These are phyloP conservation scores for Phytophthora fragariae DNA, from an alignment of 352 stramenopile genomes.

Conservation along the genomic window DNA sequence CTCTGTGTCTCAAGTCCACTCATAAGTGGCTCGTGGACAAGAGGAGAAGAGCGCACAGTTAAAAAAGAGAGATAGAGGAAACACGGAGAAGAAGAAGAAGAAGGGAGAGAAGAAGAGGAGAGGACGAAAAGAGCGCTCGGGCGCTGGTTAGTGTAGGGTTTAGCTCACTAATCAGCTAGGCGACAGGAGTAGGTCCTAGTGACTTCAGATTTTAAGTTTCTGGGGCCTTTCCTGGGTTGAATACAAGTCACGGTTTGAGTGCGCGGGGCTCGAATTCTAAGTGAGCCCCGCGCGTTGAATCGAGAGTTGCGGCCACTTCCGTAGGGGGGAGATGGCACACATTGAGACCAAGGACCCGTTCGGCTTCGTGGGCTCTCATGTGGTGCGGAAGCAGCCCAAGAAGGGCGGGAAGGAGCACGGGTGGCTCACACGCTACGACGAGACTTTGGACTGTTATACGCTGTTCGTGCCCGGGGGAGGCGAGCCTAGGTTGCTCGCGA, in stretches of 20 bases:
- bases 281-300: slow-evolving; percentile 15
- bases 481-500: slow-evolving; percentile 42
- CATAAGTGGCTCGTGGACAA: slow-evolving; percentile 26
- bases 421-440: slow-evolving; percentile 80
- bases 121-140: slow-evolving; percentile 1
- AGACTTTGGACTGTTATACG: slow-evolving; percentile 66
- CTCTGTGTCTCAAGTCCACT: slow-evolving; percentile 21
- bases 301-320: slow-evolving; percentile 11
- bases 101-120: background rate
- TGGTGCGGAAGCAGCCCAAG: slow-evolving; percentile 46
- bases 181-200: slow-evolving; percentile 2
- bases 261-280: slow-evolving; percentile 20
- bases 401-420: slow-evolving; percentile 49
- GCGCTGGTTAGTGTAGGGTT: slow-evolving; percentile 22
- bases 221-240: slow-evolving; percentile 13
- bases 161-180: slow-evolving; percentile 15
- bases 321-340: slow-evolving; percentile 36
- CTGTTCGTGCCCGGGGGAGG: slow-evolving; percentile 62
- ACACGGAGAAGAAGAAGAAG: background rate
- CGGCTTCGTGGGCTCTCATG: slow-evolving; percentile 67
- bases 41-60: slow-evolving; percentile 25
- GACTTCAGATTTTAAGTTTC: slow-evolving; percentile 13
- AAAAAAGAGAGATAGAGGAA: slow-evolving; percentile 13
- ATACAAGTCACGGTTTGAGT: slow-evolving; percentile 12
- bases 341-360: slow-evolving; percentile 67